Evolutionary conservation across 1,139 yeast genomes (phyloP).

Genomic region (Scheffersomyces stambukii): DNA sequence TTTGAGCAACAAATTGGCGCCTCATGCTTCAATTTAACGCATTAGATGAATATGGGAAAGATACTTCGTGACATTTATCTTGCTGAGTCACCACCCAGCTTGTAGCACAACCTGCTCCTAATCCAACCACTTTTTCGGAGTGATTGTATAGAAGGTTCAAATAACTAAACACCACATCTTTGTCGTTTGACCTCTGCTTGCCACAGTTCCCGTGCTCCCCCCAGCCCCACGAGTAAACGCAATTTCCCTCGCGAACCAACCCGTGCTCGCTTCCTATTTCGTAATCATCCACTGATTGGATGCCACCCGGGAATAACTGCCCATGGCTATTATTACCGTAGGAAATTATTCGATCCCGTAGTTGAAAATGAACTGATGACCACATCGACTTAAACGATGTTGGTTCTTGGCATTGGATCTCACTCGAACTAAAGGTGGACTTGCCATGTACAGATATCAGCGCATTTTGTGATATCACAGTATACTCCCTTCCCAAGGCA

Average conservation of each 20-base stretch:
- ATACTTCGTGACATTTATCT: slow-evolving; percentile 61
- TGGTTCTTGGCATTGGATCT: slow-evolving; percentile 14
- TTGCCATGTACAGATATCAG: slow-evolving; percentile 15
- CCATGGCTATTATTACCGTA: slow-evolving; percentile 76
- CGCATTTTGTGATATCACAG: slow-evolving; percentile 17
- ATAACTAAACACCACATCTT: slow-evolving; percentile 30
- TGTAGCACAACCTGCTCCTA: slow-evolving; percentile 46
- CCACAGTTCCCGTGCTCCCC: slow-evolving; percentile 99
- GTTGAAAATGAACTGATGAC: slow-evolving; percentile 65
- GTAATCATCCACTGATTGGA: slow-evolving; percentile 13
- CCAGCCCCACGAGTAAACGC: slow-evolving; percentile 89
- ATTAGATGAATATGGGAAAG: slow-evolving; percentile 75
- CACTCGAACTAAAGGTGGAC: slow-evolving; percentile 2
- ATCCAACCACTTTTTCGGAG: slow-evolving; percentile 16
- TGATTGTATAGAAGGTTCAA: slow-evolving; percentile 32
- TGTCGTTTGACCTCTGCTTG: slow-evolving; percentile 12
- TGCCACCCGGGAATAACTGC: slow-evolving; percentile 43
- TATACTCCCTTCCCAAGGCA: slow-evolving; percentile 46
- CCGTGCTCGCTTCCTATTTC: slow-evolving; percentile 89
- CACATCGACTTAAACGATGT: slow-evolving; percentile 83
- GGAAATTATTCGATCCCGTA: slow-evolving; percentile 31
- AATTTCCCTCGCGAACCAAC: slow-evolving; percentile 28
- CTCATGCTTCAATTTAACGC: slow-evolving; percentile 26
- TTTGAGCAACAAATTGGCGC: no score
- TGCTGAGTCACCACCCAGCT: slow-evolving; percentile 30